Conservation (phyloP, 768 basidiomycete species). For the Guyanaporus albipodus region DNA sequence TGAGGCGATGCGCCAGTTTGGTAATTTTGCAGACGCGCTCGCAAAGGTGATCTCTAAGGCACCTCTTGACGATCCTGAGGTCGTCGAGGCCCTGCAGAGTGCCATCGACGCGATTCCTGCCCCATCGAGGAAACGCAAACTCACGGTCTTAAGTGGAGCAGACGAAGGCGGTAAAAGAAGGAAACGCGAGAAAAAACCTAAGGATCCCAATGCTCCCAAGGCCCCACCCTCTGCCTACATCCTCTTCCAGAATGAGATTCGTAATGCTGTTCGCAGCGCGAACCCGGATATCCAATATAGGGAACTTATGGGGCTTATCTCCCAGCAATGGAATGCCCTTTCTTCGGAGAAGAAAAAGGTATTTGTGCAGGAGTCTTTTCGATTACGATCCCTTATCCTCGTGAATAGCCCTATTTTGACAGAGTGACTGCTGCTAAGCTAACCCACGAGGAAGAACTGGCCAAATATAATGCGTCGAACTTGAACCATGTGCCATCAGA, state of each 20-base stretch:
- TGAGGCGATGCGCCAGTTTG: conserved; percentile 59
- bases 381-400: background rate
- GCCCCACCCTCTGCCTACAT: conserved; percentile 91
- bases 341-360: conserved; percentile 70
- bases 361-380: conserved; percentile 26
- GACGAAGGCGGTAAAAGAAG: conserved; percentile 37
- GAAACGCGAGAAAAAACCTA: conserved; percentile 52
- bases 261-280: conserved; percentile 63
- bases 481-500: conserved; percentile 47
- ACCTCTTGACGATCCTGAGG: conserved; percentile 31
- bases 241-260: conserved; percentile 89
- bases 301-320: conserved; percentile 69
- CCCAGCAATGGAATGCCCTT: conserved; percentile 71
- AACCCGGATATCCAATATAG: conserved; percentile 63
- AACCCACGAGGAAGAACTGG: conserved; percentile 59
- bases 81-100: conserved; percentile 25
- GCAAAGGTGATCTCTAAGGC: conserved; percentile 44
- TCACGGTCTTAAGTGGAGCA: conserved; percentile 24
- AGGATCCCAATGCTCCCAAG: conserved; percentile 93
- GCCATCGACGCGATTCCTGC: conserved; percentile 32
- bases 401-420: conserved; percentile 30
- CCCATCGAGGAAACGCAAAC: conserved; percentile 52
- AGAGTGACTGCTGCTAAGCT: conserved; percentile 57
- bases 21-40: conserved; percentile 57
- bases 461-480: conserved; percentile 57